These are phyloP conservation scores for Leccinum disarticulatum DNA, from an alignment of 768 basidiomycete species.

Conservation along the genomic window DNA sequence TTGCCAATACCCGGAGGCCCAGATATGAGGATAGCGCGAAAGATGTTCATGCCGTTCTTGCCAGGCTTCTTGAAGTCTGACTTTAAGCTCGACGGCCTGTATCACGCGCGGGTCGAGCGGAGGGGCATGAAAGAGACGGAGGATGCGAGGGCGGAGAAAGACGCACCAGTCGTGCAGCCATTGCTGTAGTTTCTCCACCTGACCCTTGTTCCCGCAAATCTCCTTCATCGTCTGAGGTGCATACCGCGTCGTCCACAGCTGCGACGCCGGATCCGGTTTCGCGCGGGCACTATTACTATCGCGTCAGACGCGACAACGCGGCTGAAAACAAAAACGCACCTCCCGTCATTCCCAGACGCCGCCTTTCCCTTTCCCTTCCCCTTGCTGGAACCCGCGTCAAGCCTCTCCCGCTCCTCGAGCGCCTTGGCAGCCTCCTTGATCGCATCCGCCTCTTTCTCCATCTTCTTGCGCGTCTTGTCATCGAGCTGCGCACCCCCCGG, in stretches of 20 bases:
- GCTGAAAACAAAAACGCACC: conserved; percentile 7
- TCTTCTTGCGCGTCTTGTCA: conserved; percentile 78
- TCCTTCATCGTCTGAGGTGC: conserved; percentile 87
- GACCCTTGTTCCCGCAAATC: conserved; percentile 92
- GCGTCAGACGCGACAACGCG: not conserved
- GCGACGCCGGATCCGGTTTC: conserved; percentile 50
- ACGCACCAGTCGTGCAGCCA: conserved; percentile 90
- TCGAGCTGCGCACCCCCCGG: conserved; percentile 49
- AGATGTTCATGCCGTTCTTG: conserved; percentile 83
- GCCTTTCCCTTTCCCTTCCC: conserved; percentile 8
- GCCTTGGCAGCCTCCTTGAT: conserved; percentile 73
- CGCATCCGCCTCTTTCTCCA: conserved; percentile 76
- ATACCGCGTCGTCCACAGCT: conserved; percentile 95
- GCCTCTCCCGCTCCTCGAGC: conserved; percentile 72
- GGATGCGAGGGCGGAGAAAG: not conserved
- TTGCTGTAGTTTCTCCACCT: conserved; percentile 81
- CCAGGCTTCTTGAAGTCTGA: conserved; percentile 91
- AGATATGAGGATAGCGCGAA: conserved; percentile 84
- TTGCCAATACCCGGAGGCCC: conserved; percentile 98
- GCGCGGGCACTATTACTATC: conserved; percentile 19
- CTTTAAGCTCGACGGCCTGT: conserved; percentile 73
- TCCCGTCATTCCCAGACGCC: conserved; percentile 10
- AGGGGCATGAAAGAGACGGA: not conserved
- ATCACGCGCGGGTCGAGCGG: not conserved
- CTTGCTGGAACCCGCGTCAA: conserved; percentile 37